Evolutionary conservation across 306 rosid genomes (phyloP).

Genomic region (Pterocarpus santalinus): DNA sequence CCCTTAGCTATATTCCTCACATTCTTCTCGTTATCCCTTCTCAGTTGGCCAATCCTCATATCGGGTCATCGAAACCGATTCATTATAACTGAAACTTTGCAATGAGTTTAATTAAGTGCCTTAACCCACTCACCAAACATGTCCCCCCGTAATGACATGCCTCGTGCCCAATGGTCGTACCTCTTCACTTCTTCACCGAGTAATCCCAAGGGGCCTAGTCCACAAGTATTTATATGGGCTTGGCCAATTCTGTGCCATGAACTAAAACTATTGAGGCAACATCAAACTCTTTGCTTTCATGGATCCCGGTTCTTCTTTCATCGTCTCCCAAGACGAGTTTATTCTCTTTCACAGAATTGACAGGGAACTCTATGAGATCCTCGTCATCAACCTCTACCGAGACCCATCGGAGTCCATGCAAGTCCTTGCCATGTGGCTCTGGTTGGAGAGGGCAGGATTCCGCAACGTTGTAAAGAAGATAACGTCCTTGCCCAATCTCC

Average conservation of each 20-base stretch:
- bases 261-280: background rate
- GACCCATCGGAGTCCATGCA: slow-evolving; percentile 75
- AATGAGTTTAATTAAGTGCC: background rate
- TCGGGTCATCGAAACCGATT: background rate
- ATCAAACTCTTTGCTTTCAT: slow-evolving; percentile 5
- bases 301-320: background rate
- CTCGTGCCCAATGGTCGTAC: slow-evolving; percentile 30
- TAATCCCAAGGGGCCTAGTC: slow-evolving; percentile 12
- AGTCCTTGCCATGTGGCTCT: slow-evolving; percentile 70
- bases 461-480: slow-evolving; percentile 52
- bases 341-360: slow-evolving; percentile 62
- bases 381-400: slow-evolving; percentile 55
- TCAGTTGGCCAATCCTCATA: background rate
- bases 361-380: slow-evolving; percentile 61
- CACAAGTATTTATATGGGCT: slow-evolving; percentile 25
- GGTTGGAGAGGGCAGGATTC: slow-evolving; percentile 74
- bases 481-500: slow-evolving; percentile 49
- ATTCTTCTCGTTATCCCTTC: background rate
- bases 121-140: slow-evolving; percentile 16
- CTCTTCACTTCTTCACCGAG: slow-evolving; percentile 14
- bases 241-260: slow-evolving; percentile 1
- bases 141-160: background rate
- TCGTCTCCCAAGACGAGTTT: slow-evolving; percentile 60
- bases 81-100: background rate
- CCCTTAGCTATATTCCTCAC: background rate